Evolutionary conservation across 495 filamentous ascomycete species (phyloP).

Genomic region (Daldinia vernicosa): DNA sequence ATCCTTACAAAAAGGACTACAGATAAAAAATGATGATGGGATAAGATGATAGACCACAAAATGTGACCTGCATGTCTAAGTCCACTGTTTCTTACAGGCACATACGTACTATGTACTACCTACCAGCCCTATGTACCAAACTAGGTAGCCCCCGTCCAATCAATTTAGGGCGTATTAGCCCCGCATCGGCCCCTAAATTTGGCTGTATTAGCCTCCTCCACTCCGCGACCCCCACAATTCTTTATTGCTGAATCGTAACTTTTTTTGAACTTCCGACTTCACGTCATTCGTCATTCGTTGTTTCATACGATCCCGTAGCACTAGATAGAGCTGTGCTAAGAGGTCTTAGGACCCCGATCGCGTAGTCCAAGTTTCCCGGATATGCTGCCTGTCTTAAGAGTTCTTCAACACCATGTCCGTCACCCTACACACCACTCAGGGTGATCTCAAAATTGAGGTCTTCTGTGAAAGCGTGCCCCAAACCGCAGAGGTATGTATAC

Average conservation of each 20-base stretch:
- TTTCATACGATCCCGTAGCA: constrained; percentile 3
- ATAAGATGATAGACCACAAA: constrained; percentile 13
- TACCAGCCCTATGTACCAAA: constrained; percentile 36
- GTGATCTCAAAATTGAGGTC: constrained; percentile 93
- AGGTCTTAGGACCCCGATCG: neutral
- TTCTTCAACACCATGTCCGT: constrained; percentile 61
- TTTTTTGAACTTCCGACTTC: constrained; percentile 31
- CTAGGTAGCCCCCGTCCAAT: neutral
- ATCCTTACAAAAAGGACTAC: neutral
- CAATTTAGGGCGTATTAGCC: constrained; percentile 7
- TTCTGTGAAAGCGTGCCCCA: constrained; percentile 95
- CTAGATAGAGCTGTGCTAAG: neutral
- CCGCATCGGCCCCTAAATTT: constrained; percentile 31
- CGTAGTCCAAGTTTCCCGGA: neutral
- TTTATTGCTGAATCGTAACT: constrained; percentile 29
- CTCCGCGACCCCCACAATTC: constrained; percentile 18
- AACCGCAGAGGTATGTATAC: constrained; percentile 72
- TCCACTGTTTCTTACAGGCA: neutral
- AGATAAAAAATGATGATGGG: constrained; percentile 2
- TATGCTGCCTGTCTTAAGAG: neutral
- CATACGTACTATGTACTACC: constrained; percentile 5
- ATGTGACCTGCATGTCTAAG: constrained; percentile 23
- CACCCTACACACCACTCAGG: constrained; percentile 87
- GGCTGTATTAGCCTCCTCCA: constrained; percentile 36
- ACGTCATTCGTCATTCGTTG: neutral